Conservation (phyloP, 169 alveolate species). For the Plasmodium coatneyi region DNA sequence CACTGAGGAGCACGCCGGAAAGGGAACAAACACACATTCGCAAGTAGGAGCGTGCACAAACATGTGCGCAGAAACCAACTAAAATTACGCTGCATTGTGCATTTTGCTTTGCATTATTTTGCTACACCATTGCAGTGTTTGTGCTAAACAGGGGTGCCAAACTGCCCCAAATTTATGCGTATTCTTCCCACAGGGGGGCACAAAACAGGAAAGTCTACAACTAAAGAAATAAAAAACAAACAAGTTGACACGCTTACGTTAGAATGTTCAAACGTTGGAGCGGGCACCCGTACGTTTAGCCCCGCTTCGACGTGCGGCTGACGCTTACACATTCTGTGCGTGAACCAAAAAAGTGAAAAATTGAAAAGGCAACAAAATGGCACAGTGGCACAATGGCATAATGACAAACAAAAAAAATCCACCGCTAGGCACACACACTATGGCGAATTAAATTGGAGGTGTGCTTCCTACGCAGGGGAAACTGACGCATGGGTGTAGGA, state of each 20-base stretch:
- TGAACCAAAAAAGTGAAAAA: neutral
- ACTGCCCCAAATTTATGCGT: neutral
- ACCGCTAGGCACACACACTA: neutral
- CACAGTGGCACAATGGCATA: neutral
- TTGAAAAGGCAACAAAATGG: neutral
- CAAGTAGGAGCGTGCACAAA: neutral
- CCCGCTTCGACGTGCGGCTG: neutral
- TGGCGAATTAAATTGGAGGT: neutral
- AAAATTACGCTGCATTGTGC: neutral
- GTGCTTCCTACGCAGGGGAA: neutral
- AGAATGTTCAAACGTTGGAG: neutral
- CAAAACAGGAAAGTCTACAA: neutral
- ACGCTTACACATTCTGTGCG: neutral
- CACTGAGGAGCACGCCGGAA: neutral
- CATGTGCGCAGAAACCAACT: neutral
- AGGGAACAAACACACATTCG: neutral
- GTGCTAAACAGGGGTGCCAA: neutral
- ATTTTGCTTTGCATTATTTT: neutral
- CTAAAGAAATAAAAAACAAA: neutral
- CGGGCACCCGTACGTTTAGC: neutral
- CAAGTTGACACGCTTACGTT: neutral
- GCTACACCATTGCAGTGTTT: neutral
- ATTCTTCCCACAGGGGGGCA: neutral
- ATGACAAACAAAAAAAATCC: neutral
- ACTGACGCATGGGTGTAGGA: neutral